Conservation (phyloP, 108 stramenopile species). For the Stephanodiscus minutulus region DNA sequence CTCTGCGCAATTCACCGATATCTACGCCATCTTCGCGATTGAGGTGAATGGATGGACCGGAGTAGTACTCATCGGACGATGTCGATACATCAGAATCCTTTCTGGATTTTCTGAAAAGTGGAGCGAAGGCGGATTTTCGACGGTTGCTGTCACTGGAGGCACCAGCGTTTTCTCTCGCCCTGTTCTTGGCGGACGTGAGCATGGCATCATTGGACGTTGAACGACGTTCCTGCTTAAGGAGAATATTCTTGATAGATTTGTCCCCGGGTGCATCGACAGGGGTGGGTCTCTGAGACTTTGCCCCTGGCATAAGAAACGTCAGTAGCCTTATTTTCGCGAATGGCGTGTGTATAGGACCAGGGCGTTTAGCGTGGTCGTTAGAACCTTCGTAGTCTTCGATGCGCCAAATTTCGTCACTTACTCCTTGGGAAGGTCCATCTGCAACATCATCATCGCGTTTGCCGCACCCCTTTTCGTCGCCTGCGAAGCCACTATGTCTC, state of each 20-base stretch:
- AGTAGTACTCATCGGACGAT: background rate
- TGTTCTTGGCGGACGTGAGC: too few relatives aligned
- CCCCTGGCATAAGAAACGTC: too few relatives aligned
- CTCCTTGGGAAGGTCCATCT: background rate
- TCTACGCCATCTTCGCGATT: background rate
- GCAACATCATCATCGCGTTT: background rate
- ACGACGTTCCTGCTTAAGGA: too few relatives aligned
- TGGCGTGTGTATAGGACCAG: too few relatives aligned
- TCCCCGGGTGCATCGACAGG: too few relatives aligned
- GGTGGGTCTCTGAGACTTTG: too few relatives aligned
- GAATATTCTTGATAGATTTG: too few relatives aligned
- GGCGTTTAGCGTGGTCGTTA: background rate
- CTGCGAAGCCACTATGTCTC: background rate
- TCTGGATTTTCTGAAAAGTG: background rate
- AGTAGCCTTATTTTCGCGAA: too few relatives aligned
- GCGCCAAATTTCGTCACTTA: background rate
- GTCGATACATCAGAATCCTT: background rate
- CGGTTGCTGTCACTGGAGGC: background rate
- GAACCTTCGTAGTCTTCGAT: background rate
- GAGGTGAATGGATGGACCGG: background rate
- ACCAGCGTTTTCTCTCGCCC: too few relatives aligned
- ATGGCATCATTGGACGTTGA: too few relatives aligned
- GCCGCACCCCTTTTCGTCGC: background rate
- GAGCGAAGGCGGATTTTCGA: background rate
- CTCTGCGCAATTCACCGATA: slow-evolving; percentile 3